These are phyloP conservation scores for Fusarium nygamai DNA, from an alignment of 2,329 filamentous ascomycete species.

Conservation along the genomic window DNA sequence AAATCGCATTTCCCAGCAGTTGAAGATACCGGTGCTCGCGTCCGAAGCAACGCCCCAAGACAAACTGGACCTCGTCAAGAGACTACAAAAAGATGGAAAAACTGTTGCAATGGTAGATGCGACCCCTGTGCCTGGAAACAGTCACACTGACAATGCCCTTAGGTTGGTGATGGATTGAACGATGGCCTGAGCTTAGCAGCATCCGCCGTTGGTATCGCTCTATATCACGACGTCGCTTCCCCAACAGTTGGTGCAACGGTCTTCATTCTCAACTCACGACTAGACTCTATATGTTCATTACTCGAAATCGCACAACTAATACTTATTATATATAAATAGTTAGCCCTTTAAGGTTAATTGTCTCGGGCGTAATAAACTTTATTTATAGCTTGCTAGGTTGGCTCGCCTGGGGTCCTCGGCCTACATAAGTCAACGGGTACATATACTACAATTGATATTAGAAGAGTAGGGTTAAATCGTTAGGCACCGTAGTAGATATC, in stretches of 20 bases:
- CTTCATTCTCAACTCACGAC: neutral
- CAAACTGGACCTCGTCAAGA: neutral
- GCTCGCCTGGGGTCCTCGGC: no score
- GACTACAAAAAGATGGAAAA: neutral
- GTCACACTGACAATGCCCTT: neutral
- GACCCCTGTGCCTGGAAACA: accelerated
- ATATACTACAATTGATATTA: no score
- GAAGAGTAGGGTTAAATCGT: no score
- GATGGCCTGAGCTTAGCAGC: neutral
- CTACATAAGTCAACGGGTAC: no score
- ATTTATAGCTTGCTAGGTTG: no score
- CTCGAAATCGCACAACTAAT: neutral
- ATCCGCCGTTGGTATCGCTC: neutral
- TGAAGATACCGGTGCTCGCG: neutral
- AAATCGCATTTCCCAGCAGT: neutral
- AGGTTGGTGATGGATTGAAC: neutral
- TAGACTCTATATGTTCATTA: neutral
- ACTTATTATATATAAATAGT: neutral
- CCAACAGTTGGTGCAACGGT: neutral
- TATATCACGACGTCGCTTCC: neutral
- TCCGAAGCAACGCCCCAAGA: neutral
- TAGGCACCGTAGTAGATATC: no score
- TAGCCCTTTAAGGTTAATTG: no score
- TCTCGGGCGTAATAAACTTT: no score
- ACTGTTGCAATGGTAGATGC: neutral